These are phyloP conservation scores for Diaporthe sp. DNA, from an alignment of 2,329 filamentous ascomycete genomes.

Conservation along the genomic window DNA sequence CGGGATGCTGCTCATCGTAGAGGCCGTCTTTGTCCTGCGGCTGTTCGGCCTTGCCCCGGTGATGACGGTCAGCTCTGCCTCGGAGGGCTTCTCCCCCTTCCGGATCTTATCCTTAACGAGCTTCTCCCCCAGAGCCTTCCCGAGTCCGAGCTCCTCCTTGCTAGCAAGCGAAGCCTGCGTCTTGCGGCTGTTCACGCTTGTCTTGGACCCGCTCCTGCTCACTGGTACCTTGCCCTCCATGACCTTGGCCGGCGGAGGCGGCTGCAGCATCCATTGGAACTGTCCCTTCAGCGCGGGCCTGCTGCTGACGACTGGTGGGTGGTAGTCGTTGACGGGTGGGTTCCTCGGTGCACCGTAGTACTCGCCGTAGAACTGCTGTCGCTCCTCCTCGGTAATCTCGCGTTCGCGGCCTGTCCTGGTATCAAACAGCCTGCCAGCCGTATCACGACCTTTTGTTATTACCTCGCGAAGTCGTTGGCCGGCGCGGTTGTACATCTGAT, in stretches of 20 bases:
- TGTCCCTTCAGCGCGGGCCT: slow-evolving; percentile 76
- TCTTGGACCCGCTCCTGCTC: slow-evolving; percentile 69
- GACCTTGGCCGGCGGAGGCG: slow-evolving; percentile 86
- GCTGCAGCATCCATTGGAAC: slow-evolving; percentile 91
- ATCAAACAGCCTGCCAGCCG: slow-evolving; percentile 64
- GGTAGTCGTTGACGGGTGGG: slow-evolving; percentile 86
- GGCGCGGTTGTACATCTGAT: slow-evolving; percentile 60
- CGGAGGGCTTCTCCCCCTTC: slow-evolving; percentile 50
- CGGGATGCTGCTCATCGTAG: slow-evolving; percentile 39
- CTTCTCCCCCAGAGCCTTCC: slow-evolving; percentile 52
- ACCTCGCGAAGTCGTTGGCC: slow-evolving; percentile 68
- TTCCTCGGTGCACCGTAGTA: slow-evolving; percentile 71
- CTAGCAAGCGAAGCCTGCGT: slow-evolving; percentile 46
- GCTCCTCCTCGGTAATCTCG: slow-evolving; percentile 60
- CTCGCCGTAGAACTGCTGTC: slow-evolving; percentile 69
- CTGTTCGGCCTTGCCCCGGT: slow-evolving; percentile 37
- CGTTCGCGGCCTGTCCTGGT: slow-evolving; percentile 62
- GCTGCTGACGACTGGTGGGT: slow-evolving; percentile 85
- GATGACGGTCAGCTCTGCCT: slow-evolving; percentile 39
- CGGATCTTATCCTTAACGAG: slow-evolving; percentile 58
- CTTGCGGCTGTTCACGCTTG: slow-evolving; percentile 59
- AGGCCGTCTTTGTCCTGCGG: slow-evolving; percentile 37
- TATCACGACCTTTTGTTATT: slow-evolving; percentile 68
- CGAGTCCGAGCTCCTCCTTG: slow-evolving; percentile 54
- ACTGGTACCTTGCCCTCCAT: slow-evolving; percentile 89